Conservation (phyloP, 2,329 filamentous ascomycete genomes). For the Diaporthe citriasiana region DNA sequence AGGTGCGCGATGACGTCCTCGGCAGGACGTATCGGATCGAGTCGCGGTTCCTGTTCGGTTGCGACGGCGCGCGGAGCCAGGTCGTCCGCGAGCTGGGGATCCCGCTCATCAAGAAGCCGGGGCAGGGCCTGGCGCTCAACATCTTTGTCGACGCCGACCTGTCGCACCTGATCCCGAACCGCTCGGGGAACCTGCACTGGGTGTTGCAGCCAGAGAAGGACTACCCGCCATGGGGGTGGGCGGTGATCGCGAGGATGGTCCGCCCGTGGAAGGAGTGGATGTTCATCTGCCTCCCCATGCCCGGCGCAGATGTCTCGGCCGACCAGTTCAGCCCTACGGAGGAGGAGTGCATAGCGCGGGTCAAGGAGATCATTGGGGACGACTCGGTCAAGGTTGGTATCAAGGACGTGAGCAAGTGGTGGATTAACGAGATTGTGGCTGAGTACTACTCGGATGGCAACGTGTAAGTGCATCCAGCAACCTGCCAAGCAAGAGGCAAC, state of each 20-base stretch:
- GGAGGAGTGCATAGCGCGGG: constrained; percentile 61
- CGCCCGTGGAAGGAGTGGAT: constrained; percentile 75
- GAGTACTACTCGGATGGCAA: constrained; percentile 67
- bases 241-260: constrained; percentile 69
- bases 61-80: constrained; percentile 62
- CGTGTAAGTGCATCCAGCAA: constrained; percentile 51
- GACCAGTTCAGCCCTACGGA: constrained; percentile 55
- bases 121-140: constrained; percentile 56
- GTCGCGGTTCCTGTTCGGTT: constrained; percentile 69
- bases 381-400: constrained; percentile 65
- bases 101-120: constrained; percentile 52
- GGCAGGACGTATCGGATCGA: constrained; percentile 51
- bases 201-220: constrained; percentile 68
- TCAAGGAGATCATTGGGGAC: constrained; percentile 68
- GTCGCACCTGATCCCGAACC: constrained; percentile 60
- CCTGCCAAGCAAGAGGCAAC: too few species aligned
- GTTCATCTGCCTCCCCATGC: constrained; percentile 65
- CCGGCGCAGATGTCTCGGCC: constrained; percentile 53
- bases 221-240: constrained; percentile 65
- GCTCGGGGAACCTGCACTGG: constrained; percentile 73
- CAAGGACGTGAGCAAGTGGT: constrained; percentile 69
- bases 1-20: constrained; percentile 34
- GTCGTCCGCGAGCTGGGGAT: constrained; percentile 55
- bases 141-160: constrained; percentile 61
- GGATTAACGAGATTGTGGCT: constrained; percentile 73